These are phyloP conservation scores for Pholiota conissans DNA, from an alignment of 768 basidiomycete species.

Conservation along the genomic window DNA sequence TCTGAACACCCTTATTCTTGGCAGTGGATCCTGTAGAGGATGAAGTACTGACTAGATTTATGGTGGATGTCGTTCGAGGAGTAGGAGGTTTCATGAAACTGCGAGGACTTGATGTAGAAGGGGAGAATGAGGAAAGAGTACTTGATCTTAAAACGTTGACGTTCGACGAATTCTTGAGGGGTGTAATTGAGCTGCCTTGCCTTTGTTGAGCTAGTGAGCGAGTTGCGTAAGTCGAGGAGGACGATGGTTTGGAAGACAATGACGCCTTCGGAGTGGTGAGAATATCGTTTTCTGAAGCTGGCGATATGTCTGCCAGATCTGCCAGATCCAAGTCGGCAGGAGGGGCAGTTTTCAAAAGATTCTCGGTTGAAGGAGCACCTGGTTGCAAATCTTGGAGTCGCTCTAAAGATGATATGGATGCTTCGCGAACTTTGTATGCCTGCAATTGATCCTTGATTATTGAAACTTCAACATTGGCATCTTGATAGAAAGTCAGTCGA, in stretches of 20 bases:
- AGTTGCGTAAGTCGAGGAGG: conserved; percentile 45
- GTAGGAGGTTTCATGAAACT: conserved; percentile 48
- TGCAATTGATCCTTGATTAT: conserved; percentile 78
- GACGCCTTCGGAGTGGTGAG: conserved; percentile 40
- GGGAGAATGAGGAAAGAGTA: conserved; percentile 52
- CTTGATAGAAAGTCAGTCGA: conserved; percentile 38
- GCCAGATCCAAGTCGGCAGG: conserved; percentile 26
- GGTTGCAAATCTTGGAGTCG: conserved; percentile 11
- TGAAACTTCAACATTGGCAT: conserved; percentile 81
- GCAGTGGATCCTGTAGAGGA: conserved; percentile 49
- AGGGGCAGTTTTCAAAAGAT: conserved; percentile 23
- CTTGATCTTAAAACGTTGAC: conserved; percentile 56
- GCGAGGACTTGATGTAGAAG: conserved; percentile 45
- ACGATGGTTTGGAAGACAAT: conserved; percentile 36
- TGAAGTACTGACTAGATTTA: conserved; percentile 38
- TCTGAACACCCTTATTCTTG: conserved; percentile 83
- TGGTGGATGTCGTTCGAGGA: conserved; percentile 39
- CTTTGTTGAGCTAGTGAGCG: conserved; percentile 45
- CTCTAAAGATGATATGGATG: conserved; percentile 18
- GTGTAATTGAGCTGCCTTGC: conserved; percentile 34
- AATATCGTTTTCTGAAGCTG: conserved; percentile 24
- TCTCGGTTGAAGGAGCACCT: conserved; percentile 19
- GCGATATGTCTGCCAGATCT: conserved; percentile 27
- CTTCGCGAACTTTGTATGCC: conserved; percentile 27
- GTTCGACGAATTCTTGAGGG: conserved; percentile 39